A percentile compares a stretch with the other conserved stretches of the same genome.
Evolutionary conservation across 1,284 basidiomycete species (phyloP).

Genomic region (Chalciporus sp.): DNA sequence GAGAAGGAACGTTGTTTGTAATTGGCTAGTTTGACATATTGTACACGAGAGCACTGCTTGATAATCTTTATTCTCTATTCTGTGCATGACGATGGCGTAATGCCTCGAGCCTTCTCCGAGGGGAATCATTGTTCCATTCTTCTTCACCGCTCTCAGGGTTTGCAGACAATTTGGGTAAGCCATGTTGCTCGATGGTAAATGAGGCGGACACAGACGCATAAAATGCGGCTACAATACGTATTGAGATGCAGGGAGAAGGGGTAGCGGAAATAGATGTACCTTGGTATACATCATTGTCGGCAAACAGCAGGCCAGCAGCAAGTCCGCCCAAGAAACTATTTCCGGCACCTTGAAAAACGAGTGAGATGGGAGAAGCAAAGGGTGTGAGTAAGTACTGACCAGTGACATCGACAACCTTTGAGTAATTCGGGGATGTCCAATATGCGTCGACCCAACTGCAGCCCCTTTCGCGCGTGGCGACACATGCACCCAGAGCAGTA

Average conservation of each 20-base stretch:
- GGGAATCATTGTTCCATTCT: conserved; percentile 73
- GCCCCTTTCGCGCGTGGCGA: conserved; percentile 44
- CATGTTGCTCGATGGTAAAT: conserved; percentile 82
- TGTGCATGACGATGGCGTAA: conserved; percentile 40
- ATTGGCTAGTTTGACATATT: conserved; percentile 4
- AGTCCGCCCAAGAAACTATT: conserved; percentile 88
- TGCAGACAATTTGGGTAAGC: conserved; percentile 56
- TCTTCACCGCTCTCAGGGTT: conserved; percentile 34
- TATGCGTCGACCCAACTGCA: conserved; percentile 80
- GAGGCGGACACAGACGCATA: conserved; percentile 82
- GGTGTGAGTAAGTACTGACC: conserved; percentile 44
- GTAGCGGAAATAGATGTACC: conserved; percentile 44
- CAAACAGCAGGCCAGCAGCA: conserved; percentile 67
- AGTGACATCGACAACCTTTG: conserved; percentile 80
- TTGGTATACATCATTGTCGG: conserved; percentile 60
- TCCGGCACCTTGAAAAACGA: conserved; percentile 66
- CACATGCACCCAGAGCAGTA: conserved; percentile 77
- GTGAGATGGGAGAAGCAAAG: background rate
- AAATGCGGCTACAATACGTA: conserved; percentile 54
- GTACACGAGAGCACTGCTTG: conserved; percentile 21
- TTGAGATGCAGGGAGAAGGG: conserved; percentile 13
- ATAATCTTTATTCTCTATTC: conserved; percentile 39
- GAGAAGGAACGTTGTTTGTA: background rate
- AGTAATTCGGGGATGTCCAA: conserved; percentile 53
- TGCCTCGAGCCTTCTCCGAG: conserved; percentile 54